phyloP scores from a whole-genome alignment of 2,329 filamentous ascomycete species.

The Ceratocystis colombiana region DNA sequence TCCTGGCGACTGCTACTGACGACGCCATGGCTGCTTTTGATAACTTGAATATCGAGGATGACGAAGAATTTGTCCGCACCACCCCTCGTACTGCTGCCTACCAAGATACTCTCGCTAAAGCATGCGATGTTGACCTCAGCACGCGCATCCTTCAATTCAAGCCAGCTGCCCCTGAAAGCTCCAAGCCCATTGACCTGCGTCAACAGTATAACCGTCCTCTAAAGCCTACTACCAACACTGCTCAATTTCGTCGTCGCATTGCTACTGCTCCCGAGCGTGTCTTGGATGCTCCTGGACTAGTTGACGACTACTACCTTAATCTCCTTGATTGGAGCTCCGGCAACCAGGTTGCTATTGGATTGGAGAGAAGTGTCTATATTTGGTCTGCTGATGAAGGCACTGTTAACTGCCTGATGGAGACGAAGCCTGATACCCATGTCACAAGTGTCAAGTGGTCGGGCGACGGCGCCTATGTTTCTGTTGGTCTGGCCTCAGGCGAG shows the following conservation, averaged over 20 bases:
- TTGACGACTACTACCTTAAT: conserved; percentile 99
- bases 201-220: conserved; percentile 97
- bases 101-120: conserved; percentile 78
- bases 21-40: conserved; percentile 73
- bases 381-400: conserved; percentile 94
- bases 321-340: conserved; percentile 95
- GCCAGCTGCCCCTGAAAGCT: conserved; percentile 93
- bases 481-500: conserved; percentile 88
- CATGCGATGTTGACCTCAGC: conserved; percentile 86
- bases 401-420: conserved; percentile 82
- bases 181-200: conserved; percentile 92
- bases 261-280: conserved; percentile 93
- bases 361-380: conserved; percentile 94
- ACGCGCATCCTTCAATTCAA: conserved; percentile 97
- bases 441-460: conserved; percentile 98
- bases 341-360: conserved; percentile 95
- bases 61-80: conserved; percentile 61
- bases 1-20: conserved; percentile 69
- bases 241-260: conserved; percentile 83
- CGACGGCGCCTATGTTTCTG: conserved; percentile 90
- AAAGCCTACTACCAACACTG: conserved; percentile 63
- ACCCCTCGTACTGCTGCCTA: conserved; percentile 85
- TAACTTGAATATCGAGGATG: conserved; percentile 61
- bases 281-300: conserved; percentile 85
- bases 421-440: conserved; percentile 81